Evolutionary conservation across 345 rosid species (phyloP).

Genomic region (Hypericum androsaemum): DNA sequence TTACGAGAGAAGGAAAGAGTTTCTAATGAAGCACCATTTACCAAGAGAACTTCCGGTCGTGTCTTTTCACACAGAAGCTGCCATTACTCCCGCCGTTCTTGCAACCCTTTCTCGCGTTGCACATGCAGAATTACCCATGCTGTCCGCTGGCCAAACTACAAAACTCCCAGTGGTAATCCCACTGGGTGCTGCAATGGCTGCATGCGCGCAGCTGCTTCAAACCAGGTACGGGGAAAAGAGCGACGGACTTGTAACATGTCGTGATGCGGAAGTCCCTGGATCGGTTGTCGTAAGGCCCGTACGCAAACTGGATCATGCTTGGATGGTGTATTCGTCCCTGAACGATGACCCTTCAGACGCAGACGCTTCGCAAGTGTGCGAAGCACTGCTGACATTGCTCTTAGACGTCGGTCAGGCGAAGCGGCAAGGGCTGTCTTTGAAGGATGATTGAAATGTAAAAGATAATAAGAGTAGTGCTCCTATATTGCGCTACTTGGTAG

Average conservation of each 20-base stretch:
- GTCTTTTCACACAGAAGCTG: conserved; percentile 87
- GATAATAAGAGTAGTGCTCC: too few relatives aligned
- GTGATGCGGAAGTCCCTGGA: conserved; percentile 96
- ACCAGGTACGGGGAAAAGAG: conserved; percentile 80
- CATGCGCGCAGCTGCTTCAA: conserved; percentile 84
- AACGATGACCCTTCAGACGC: conserved; percentile 58
- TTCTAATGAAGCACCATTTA: conserved; percentile 56
- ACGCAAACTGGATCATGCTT: conserved; percentile 82
- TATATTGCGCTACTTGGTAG: too few relatives aligned
- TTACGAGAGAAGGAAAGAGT: conserved; percentile 74
- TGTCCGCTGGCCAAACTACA: conserved; percentile 40
- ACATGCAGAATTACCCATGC: conserved; percentile 70
- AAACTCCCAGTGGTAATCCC: conserved; percentile 83
- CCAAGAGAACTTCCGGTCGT: conserved; percentile 76
- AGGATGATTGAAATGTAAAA: conserved; percentile 17
- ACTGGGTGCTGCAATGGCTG: conserved; percentile 94
- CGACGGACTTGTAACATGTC: conserved; percentile 76
- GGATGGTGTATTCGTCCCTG: conserved; percentile 94
- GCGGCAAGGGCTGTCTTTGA: conserved; percentile 14
- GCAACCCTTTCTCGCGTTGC: conserved; percentile 81
- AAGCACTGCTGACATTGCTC: conserved; percentile 75
- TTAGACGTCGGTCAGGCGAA: conserved; percentile 52
- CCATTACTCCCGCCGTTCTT: conserved; percentile 66
- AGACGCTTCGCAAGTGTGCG: conserved; percentile 82
- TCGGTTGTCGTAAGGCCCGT: conserved; percentile 73